Evolutionary conservation across 768 basidiomycete species (phyloP).

Genomic region (Xerocomus brunneocitrinus): DNA sequence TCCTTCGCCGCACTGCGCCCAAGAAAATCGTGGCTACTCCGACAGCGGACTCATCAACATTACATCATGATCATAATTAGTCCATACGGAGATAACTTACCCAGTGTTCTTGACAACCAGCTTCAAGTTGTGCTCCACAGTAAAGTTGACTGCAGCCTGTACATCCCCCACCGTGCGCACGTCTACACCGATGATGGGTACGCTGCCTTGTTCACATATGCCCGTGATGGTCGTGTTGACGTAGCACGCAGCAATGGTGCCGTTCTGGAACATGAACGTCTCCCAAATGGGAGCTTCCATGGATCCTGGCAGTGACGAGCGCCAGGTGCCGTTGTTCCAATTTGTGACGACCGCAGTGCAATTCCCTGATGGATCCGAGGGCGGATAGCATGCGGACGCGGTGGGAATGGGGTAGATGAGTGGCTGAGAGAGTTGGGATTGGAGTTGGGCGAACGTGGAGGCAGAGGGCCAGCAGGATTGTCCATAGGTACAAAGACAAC

Average conservation of each 20-base stretch:
- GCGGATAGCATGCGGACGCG: constrained; percentile 18
- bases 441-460: constrained; percentile 10
- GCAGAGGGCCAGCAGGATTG: constrained; percentile 20
- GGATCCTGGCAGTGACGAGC: constrained; percentile 36
- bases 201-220: constrained; percentile 21
- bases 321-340: constrained; percentile 37
- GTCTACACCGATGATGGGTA: constrained; percentile 25
- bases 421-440: constrained; percentile 14
- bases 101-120: constrained; percentile 29
- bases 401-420: constrained; percentile 13
- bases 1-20: constrained; percentile 38
- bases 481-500: constrained; percentile 15
- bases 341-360: constrained; percentile 31
- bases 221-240: constrained; percentile 30
- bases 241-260: constrained; percentile 36
- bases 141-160: constrained; percentile 24
- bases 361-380: constrained; percentile 30
- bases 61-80: neutral
- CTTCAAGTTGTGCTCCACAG: constrained; percentile 16
- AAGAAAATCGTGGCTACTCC: constrained; percentile 35
- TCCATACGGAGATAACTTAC: constrained; percentile 3
- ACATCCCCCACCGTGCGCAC: constrained; percentile 22
- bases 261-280: constrained; percentile 26
- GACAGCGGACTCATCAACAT: neutral
- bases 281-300: neutral